Percentiles rank a stretch among this genome's conserved stretches.
Evolutionary conservation across 73 alveolate genomes (phyloP).

Genomic region (Paramecium sonneborni): DNA sequence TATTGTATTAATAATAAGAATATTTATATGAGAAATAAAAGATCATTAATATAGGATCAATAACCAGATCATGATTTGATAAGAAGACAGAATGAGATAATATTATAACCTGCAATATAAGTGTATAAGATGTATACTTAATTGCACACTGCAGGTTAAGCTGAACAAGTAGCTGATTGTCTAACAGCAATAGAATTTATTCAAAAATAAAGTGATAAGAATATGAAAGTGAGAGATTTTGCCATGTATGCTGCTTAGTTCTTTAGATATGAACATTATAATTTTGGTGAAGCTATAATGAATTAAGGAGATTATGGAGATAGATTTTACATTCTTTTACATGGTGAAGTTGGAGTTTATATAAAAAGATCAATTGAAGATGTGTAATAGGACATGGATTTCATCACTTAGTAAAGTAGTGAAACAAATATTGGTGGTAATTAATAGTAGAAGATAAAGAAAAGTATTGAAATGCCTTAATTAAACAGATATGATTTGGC

Average conservation of each 20-base stretch:
- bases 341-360: constrained; percentile 45
- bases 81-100: constrained; percentile 7
- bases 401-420: neutral
- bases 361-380: neutral
- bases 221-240: constrained; percentile 26
- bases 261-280: constrained; percentile 5
- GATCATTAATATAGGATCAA: neutral
- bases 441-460: neutral
- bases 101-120: neutral
- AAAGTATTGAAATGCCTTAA: neutral
- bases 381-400: neutral
- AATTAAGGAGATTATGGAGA: constrained; percentile 52
- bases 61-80: constrained; percentile 27
- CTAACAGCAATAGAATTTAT: constrained; percentile 24
- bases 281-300: neutral
- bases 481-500: neutral
- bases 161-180: constrained; percentile 21
- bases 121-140: neutral
- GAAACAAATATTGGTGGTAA: constrained; percentile 4
- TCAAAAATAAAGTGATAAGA: neutral
- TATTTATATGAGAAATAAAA: constrained; percentile 20
- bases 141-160: neutral
- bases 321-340: neutral
- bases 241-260: constrained; percentile 1
- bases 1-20: too few relatives aligned